phyloP scores from a whole-genome alignment of 148 eudicot genomes.

The Polygonum maritimum region DNA sequence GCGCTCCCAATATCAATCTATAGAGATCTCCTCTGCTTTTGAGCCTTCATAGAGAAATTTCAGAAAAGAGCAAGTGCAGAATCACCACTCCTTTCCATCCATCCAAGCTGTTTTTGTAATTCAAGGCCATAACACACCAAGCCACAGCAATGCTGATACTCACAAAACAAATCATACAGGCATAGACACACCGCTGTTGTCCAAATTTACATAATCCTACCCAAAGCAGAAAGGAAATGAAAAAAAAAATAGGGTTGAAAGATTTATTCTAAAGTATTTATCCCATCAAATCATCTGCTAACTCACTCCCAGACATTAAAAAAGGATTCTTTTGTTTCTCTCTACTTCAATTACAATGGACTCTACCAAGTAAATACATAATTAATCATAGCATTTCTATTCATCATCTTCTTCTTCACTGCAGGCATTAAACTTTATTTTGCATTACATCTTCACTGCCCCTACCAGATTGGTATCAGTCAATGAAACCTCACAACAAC shows the following conservation, averaged over 20 bases:
- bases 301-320: neutral
- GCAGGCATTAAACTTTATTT: neutral
- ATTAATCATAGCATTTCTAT: constrained; percentile 5
- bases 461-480: constrained; percentile 7
- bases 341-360: constrained; percentile 3
- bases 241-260: neutral
- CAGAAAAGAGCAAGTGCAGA: neutral
- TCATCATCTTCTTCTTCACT: neutral
- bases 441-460: neutral
- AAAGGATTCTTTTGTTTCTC: neutral
- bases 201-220: constrained; percentile 2
- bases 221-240: neutral
- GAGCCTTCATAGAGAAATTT: neutral
- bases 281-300: neutral
- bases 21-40: neutral
- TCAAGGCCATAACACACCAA: neutral
- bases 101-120: neutral
- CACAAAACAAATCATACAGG: constrained; percentile 5
- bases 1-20: no score
- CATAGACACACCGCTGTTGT: neutral
- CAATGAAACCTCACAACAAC: constrained; percentile 53
- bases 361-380: constrained; percentile 9
- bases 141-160: constrained; percentile 1
- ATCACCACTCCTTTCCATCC: neutral
- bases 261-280: constrained; percentile 2